Conservation (phyloP, 1,284 basidiomycete genomes). For the Cryptococcus sp. region DNA sequence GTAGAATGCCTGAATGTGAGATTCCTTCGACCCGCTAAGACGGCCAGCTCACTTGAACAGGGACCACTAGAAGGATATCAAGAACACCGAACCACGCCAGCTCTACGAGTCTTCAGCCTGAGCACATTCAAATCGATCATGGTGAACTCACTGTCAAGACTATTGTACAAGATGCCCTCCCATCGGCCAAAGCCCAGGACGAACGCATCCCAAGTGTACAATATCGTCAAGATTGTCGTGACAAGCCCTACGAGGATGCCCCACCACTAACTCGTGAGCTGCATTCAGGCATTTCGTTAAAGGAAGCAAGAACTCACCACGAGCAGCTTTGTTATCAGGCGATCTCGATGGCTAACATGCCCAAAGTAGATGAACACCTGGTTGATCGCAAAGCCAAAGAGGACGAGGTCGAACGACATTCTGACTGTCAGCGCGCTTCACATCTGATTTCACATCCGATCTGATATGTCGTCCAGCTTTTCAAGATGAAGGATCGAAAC, state of each 20-base stretch:
- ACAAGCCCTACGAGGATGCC: background rate
- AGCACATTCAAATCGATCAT: background rate
- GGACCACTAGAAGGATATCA: background rate
- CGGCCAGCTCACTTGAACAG: background rate
- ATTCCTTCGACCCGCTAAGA: background rate
- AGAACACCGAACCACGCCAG: background rate
- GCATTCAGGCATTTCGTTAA: background rate
- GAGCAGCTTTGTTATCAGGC: too few relatives aligned
- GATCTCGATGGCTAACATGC: too few relatives aligned
- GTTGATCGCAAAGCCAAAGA: background rate
- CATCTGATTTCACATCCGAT: too few relatives aligned
- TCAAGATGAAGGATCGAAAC: too few relatives aligned
- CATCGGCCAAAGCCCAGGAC: background rate
- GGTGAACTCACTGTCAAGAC: background rate
- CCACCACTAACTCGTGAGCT: background rate
- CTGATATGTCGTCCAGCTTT: too few relatives aligned
- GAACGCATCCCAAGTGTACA: background rate
- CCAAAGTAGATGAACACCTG: background rate
- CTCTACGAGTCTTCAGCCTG: background rate
- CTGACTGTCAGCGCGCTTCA: background rate
- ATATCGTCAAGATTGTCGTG: background rate
- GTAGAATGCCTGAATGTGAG: background rate
- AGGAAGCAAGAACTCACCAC: too few relatives aligned
- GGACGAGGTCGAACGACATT: background rate
- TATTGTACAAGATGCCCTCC: too few relatives aligned